These are phyloP conservation scores for Tieghemostelium lacteum DNA, from an alignment of 78 protist genomes.

Conservation along the genomic window DNA sequence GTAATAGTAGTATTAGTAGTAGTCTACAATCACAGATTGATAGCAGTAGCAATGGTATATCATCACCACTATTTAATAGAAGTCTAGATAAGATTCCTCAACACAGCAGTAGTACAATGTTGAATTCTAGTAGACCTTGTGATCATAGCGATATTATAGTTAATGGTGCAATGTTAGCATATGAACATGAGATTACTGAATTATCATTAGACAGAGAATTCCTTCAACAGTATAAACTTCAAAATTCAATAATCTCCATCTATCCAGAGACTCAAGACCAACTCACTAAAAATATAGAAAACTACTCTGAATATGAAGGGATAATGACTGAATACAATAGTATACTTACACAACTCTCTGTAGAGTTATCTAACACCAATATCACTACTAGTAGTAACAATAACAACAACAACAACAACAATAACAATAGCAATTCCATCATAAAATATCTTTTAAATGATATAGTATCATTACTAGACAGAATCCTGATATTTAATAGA, in stretches of 20 bases:
- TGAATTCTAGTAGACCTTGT: neutral
- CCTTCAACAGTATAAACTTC: conserved; percentile 46
- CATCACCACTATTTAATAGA: neutral
- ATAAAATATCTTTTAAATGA: conserved; percentile 23
- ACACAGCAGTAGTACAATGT: neutral
- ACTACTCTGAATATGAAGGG: conserved; percentile 25
- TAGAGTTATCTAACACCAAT: neutral
- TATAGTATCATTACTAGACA: conserved; percentile 21
- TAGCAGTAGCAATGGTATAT: neutral
- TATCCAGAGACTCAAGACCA: conserved; percentile 17
- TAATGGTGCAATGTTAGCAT: neutral
- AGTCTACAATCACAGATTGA: neutral
- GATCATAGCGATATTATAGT: neutral
- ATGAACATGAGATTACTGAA: conserved; percentile 47
- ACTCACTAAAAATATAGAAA: conserved; percentile 6
- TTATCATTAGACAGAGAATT: conserved; percentile 23
- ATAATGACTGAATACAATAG: conserved; percentile 6
- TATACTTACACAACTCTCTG: conserved; percentile 18
- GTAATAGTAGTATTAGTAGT: neutral
- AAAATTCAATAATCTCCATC: conserved; percentile 15
- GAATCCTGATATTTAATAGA: neutral
- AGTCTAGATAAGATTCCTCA: too few relatives aligned
- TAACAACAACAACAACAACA: neutral
- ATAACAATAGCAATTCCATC: neutral
- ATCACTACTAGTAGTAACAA: neutral